Percentiles rank a stretch among this genome's conserved stretches.
These are phyloP conservation scores for Mycogone perniciosa DNA, from an alignment of 2,329 filamentous ascomycete genomes.

Conservation along the genomic window DNA sequence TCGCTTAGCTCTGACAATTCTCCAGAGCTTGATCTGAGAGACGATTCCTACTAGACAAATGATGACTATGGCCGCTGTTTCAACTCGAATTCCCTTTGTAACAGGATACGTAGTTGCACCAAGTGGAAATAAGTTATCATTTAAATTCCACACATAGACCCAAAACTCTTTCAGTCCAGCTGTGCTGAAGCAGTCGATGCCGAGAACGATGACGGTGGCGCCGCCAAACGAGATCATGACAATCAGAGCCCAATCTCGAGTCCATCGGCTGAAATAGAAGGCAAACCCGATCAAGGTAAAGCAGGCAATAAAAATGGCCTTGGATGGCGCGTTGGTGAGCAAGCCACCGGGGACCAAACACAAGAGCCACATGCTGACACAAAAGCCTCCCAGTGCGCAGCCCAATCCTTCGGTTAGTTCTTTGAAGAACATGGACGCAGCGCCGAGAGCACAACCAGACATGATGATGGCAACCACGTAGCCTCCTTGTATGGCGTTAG, in stretches of 20 bases:
- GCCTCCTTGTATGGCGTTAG: slow-evolving; percentile 70
- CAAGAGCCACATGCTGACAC: slow-evolving; percentile 84
- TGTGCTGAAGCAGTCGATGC: slow-evolving; percentile 83
- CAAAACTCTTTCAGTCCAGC: slow-evolving; percentile 96
- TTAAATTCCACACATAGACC: slow-evolving; percentile 84
- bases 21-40: slow-evolving; percentile 84
- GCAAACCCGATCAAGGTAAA: slow-evolving; percentile 63
- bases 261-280: slow-evolving; percentile 74
- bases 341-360: slow-evolving; percentile 71
- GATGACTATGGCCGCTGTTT: slow-evolving; percentile 71
- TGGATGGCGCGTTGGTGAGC: slow-evolving; percentile 54
- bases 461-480: slow-evolving; percentile 75
- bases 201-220: slow-evolving; percentile 70
- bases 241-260: slow-evolving; percentile 72
- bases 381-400: slow-evolving; percentile 82
- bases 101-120: slow-evolving; percentile 73
- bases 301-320: slow-evolving; percentile 67
- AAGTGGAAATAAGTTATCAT: slow-evolving; percentile 72
- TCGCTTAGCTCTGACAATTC: slow-evolving; percentile 60
- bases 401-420: slow-evolving; percentile 78
- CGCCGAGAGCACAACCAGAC: slow-evolving; percentile 69
- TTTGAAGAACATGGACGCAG: slow-evolving; percentile 67
- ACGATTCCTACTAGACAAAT: slow-evolving; percentile 69
- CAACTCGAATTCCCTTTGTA: slow-evolving; percentile 79
- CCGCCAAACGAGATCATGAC: slow-evolving; percentile 72